Percentiles rank a stretch among this genome's conserved stretches.
phyloP scores from a whole-genome alignment of 106 monocot genomes.

The Allium cepa region DNA sequence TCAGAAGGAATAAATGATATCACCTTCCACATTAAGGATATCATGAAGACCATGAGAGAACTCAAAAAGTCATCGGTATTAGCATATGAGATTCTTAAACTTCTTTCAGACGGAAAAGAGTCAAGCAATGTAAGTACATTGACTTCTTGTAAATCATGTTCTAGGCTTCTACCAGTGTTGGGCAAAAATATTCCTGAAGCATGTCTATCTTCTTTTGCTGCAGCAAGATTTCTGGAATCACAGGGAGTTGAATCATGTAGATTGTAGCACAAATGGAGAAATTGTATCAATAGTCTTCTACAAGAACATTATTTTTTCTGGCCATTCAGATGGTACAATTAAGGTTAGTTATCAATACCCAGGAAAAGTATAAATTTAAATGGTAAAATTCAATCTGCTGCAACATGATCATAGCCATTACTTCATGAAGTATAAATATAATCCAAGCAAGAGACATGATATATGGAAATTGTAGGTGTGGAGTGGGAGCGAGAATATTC shows the following conservation, averaged over 20 bases:
- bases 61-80: constrained; percentile 43
- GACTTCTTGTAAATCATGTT: neutral
- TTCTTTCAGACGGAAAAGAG: constrained; percentile 44
- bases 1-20: constrained; percentile 49
- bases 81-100: constrained; percentile 48
- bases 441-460: no score
- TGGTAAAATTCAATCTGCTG: constrained; percentile 1
- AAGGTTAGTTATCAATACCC: constrained; percentile 20
- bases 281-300: constrained; percentile 29
- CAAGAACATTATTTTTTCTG: constrained; percentile 39
- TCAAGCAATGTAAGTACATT: constrained; percentile 38
- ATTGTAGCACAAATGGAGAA: constrained; percentile 47
- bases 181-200: neutral
- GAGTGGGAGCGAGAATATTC: constrained; percentile 27
- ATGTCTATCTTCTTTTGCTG: constrained; percentile 1
- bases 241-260: constrained; percentile 35
- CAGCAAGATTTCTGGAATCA: constrained; percentile 45
- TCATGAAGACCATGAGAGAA: constrained; percentile 44
- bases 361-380: neutral
- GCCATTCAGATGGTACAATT: constrained; percentile 49
- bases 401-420: neutral
- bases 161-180: neutral
- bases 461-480: constrained; percentile 18
- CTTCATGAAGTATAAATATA: neutral
- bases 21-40: constrained; percentile 38